Conservation (phyloP, 192 early-diverging fungal genomes). For the Coemansia erecta region DNA sequence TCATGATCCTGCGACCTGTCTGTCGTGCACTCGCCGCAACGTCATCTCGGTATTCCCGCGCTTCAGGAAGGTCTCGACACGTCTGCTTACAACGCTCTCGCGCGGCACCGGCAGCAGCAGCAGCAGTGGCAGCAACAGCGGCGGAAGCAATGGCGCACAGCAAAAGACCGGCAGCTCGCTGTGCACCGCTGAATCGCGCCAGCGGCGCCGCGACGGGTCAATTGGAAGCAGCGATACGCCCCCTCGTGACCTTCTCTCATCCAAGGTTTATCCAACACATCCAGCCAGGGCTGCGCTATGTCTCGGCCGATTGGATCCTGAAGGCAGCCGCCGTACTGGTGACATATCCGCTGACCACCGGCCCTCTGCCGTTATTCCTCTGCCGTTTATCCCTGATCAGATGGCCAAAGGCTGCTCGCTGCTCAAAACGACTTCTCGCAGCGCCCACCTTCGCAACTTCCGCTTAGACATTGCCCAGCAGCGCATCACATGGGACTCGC, state of each 20-base stretch:
- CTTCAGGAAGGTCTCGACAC: conserved; percentile 36
- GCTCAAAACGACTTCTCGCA: conserved; percentile 47
- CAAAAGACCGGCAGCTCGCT: conserved; percentile 9
- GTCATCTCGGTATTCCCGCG: conserved; percentile 44
- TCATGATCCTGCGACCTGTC: conserved; percentile 30
- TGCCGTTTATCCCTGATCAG: conserved; percentile 33
- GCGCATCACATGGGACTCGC: conserved; percentile 54
- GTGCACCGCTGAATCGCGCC: conserved; percentile 16
- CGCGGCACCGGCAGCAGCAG: conserved; percentile 10
- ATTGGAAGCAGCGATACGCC: not conserved
- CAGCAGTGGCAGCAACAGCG: too few species aligned
- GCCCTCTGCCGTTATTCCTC: conserved; percentile 4
- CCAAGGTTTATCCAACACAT: conserved; percentile 21
- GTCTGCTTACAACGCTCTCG: conserved; percentile 27
- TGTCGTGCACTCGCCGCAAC: conserved; percentile 41
- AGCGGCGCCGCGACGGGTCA: conserved; percentile 2
- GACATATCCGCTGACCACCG: conserved; percentile 11
- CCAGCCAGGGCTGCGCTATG: conserved; percentile 35
- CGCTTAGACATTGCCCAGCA: conserved; percentile 54
- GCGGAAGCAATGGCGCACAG: conserved; percentile 3
- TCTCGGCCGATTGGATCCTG: conserved; percentile 15
- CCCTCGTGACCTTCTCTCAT: not conserved
- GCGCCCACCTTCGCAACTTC: conserved; percentile 46
- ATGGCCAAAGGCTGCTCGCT: conserved; percentile 44
- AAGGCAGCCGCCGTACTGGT: conserved; percentile 5